Percentiles rank a stretch among this genome's conserved stretches.
Conservation (phyloP, 257 asterid species). For the Solanum etuberosum region DNA sequence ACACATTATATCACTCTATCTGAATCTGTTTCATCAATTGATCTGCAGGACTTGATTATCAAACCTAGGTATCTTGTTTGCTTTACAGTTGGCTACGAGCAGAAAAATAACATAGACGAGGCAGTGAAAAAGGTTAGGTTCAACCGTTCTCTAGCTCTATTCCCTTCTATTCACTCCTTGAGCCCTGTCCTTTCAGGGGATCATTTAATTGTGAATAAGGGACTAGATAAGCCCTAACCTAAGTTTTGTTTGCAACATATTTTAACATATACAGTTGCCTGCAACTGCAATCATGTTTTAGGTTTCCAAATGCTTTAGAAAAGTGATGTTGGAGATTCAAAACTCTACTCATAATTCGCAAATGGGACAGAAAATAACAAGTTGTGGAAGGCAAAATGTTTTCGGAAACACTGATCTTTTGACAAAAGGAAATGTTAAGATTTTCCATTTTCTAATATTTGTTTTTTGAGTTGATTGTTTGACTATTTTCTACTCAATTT, state of each 20-base stretch:
- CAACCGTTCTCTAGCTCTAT: not conserved
- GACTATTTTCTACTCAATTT: not conserved
- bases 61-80: slow-evolving; percentile 84
- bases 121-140: slow-evolving; percentile 67
- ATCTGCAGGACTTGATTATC: slow-evolving; percentile 54
- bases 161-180: not conserved
- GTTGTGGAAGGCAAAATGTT: not conserved
- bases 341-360: not conserved
- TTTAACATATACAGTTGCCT: not conserved
- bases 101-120: slow-evolving; percentile 68
- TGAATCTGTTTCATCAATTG: not conserved
- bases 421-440: not conserved
- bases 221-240: not conserved
- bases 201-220: not conserved
- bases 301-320: not conserved
- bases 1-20: not conserved
- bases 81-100: slow-evolving; percentile 79
- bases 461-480: not conserved
- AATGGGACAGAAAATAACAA: not conserved
- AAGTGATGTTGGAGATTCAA: not conserved
- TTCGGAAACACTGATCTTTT: not conserved
- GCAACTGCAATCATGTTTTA: not conserved
- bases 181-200: not conserved
- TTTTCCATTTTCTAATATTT: not conserved
- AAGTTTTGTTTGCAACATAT: not conserved